A percentile compares a stretch with the other conserved stretches of the same genome.
Conservation (phyloP, 2,329 filamentous ascomycete genomes). For the Microdochium bolleyi region DNA sequence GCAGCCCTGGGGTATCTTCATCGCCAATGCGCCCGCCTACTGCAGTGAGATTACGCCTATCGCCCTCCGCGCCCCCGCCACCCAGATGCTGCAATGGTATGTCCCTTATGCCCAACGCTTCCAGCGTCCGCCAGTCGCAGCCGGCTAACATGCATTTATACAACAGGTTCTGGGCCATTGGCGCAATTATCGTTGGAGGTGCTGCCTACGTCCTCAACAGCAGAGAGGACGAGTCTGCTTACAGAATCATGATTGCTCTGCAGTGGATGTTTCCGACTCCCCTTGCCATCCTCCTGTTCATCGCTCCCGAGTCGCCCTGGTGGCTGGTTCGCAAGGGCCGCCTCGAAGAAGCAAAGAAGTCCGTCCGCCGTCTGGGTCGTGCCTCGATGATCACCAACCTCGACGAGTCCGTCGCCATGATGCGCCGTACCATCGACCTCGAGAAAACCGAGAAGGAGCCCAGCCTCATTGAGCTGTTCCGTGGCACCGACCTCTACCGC, state of each 20-base stretch:
- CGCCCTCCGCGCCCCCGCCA: constrained; percentile 45
- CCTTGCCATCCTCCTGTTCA: constrained; percentile 37
- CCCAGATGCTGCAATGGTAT: constrained; percentile 47
- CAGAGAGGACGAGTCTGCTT: constrained; percentile 25
- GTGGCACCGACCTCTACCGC: constrained; percentile 44
- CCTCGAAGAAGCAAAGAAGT: constrained; percentile 32
- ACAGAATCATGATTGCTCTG: constrained; percentile 43
- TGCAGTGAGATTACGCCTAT: constrained; percentile 51
- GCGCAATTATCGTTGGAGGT: constrained; percentile 49
- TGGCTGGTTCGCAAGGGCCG: constrained; percentile 47
- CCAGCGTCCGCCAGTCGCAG: too few species aligned
- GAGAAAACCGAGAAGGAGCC: constrained; percentile 34
- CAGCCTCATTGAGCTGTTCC: constrained; percentile 35
- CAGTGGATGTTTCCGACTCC: constrained; percentile 54
- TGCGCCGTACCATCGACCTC: constrained; percentile 47
- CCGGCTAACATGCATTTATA: too few species aligned
- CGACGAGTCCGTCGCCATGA: constrained; percentile 45
- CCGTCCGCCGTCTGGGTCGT: constrained; percentile 41
- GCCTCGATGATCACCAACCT: constrained; percentile 21
- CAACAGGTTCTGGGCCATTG: constrained; percentile 55
- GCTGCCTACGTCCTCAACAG: constrained; percentile 48
- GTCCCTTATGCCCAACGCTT: too few species aligned
- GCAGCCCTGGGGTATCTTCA: constrained; percentile 56
- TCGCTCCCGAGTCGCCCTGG: constrained; percentile 46
- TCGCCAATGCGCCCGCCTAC: constrained; percentile 57